A percentile compares a stretch with the other conserved stretches of the same genome.
Conservation (phyloP, 2,329 filamentous ascomycete genomes). For the Penicillium capsulatum region DNA sequence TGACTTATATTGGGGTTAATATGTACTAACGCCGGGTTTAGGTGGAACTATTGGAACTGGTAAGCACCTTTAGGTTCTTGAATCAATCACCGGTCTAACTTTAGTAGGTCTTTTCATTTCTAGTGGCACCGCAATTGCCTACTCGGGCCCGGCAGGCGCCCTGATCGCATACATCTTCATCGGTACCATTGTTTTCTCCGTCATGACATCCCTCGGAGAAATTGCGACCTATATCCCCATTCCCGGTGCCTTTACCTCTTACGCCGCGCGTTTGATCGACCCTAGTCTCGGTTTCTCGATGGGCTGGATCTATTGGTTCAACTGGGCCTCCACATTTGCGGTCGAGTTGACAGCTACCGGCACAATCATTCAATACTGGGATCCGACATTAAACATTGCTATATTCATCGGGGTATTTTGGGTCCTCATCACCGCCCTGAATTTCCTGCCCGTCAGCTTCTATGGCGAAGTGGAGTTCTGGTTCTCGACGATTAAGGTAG, state of each 20-base stretch:
- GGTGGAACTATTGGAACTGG: slow-evolving; percentile 66
- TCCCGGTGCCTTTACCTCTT: slow-evolving; percentile 69
- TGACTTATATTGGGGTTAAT: too few relatives aligned
- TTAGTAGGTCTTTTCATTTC: slow-evolving; percentile 69
- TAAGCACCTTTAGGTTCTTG: too few relatives aligned
- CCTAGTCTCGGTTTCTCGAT: slow-evolving; percentile 69
- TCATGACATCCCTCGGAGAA: slow-evolving; percentile 64
- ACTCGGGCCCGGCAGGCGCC: slow-evolving; percentile 60
- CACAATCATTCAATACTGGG: slow-evolving; percentile 73
- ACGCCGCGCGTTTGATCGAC: slow-evolving; percentile 70
- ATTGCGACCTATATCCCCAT: slow-evolving; percentile 76
- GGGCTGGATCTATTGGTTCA: slow-evolving; percentile 82
- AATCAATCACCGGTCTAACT: too few relatives aligned
- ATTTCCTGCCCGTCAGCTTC: slow-evolving; percentile 66
- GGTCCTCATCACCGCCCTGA: slow-evolving; percentile 62
- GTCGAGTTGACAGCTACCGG: slow-evolving; percentile 68
- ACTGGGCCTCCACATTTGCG: slow-evolving; percentile 69
- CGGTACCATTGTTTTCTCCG: slow-evolving; percentile 67
- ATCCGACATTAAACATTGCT: slow-evolving; percentile 56
- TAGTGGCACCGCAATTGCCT: slow-evolving; percentile 58
- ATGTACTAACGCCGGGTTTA: too few relatives aligned
- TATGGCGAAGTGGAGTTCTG: slow-evolving; percentile 78
- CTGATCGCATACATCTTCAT: slow-evolving; percentile 66
- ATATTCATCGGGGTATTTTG: slow-evolving; percentile 72
- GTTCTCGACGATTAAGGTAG: slow-evolving; percentile 70